Conservation (phyloP, 1,284 basidiomycete genomes). For the Ustilago curta region DNA sequence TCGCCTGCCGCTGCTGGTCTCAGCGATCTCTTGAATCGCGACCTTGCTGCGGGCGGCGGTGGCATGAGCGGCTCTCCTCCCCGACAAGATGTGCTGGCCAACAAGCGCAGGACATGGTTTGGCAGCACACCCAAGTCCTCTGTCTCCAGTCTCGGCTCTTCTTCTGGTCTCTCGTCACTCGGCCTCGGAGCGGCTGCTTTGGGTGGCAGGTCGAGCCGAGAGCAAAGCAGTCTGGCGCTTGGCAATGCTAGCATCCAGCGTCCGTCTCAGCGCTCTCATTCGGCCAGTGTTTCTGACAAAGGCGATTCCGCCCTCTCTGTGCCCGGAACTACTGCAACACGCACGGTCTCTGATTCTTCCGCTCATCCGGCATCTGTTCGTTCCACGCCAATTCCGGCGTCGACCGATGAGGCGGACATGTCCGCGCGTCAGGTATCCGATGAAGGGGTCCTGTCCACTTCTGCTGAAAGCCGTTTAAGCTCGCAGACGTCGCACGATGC, state of each 20-base stretch:
- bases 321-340: slow-evolving; percentile 9
- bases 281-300: slow-evolving; percentile 22
- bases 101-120: slow-evolving; percentile 53
- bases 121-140: slow-evolving; percentile 30
- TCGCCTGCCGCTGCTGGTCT: slow-evolving; percentile 52
- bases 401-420: not conserved
- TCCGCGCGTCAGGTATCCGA: not conserved
- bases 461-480: not conserved
- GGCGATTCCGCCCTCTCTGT: slow-evolving; percentile 18
- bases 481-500: slow-evolving; percentile 11
- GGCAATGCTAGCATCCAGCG: slow-evolving; percentile 59
- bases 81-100: slow-evolving; percentile 27
- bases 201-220: slow-evolving; percentile 28
- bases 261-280: slow-evolving; percentile 33
- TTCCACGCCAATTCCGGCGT: not conserved
- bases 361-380: slow-evolving; percentile 3
- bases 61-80: slow-evolving; percentile 30
- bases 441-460: not conserved
- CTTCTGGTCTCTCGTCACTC: slow-evolving; percentile 38
- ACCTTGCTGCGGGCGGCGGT: slow-evolving; percentile 42
- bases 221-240: slow-evolving; percentile 60
- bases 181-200: slow-evolving; percentile 27
- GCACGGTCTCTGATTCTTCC: slow-evolving; percentile 27
- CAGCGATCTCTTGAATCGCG: slow-evolving; percentile 47
- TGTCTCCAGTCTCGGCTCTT: slow-evolving; percentile 23